Conservation (phyloP, 768 basidiomycete genomes). For the Tylopilus felleus region DNA sequence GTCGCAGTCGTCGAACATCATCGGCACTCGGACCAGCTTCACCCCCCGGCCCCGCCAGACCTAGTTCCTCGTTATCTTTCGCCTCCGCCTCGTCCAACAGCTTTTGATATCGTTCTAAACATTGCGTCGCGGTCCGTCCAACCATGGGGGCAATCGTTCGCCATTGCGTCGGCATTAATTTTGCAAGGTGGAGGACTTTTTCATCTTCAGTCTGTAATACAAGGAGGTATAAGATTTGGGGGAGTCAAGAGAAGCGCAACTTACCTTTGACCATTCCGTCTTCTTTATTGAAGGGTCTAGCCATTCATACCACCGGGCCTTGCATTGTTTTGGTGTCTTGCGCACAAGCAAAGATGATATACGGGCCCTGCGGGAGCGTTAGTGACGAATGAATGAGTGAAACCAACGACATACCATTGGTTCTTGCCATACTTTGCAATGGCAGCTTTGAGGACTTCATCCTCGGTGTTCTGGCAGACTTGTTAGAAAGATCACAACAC, state of each 20-base stretch:
- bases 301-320: conserved; percentile 99
- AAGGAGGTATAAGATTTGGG: background rate
- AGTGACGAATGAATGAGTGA: background rate
- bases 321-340: conserved; percentile 99
- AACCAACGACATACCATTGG: conserved; percentile 59
- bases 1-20: conserved; percentile 81
- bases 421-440: conserved; percentile 98
- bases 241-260: conserved; percentile 6
- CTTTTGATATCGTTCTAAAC: conserved; percentile 97
- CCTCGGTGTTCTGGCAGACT: conserved; percentile 77
- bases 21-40: conserved; percentile 89
- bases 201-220: conserved; percentile 85
- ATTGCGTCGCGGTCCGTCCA: conserved; percentile 95
- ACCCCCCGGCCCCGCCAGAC: conserved; percentile 74
- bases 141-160: conserved; percentile 98
- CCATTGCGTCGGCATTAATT: conserved; percentile 99
- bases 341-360: conserved; percentile 96
- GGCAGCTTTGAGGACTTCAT: conserved; percentile 98
- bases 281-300: conserved; percentile 99
- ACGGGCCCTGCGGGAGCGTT: conserved; percentile 65
- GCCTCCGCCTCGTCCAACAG: conserved; percentile 95
- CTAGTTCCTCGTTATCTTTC: conserved; percentile 93
- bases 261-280: conserved; percentile 98
- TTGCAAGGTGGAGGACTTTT: conserved; percentile 95
- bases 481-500: background rate